Base-by-base conservation (phyloP, 2,329 filamentous ascomycete species). In the Fusarium chaquense region DNA sequence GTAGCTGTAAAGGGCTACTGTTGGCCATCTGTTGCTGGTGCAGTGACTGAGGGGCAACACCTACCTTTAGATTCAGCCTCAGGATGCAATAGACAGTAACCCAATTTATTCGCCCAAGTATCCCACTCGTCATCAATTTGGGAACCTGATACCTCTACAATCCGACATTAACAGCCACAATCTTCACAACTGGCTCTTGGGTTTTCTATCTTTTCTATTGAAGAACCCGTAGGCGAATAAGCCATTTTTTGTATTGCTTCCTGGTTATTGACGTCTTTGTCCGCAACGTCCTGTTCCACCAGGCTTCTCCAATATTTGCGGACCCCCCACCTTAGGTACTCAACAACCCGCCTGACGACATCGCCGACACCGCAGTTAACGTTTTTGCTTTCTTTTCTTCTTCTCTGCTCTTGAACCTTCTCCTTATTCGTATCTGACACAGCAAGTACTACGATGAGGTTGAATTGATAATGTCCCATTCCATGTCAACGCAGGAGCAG, bases 401-500 rank as follows among this genome's bases (percentile, higher is more conserved):
- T 22, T 26, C 22, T 36, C 33, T 51, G 10, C 9, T 28, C 24
- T 24, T 40, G 24, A n/a, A 6, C 35, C 44, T 62, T 56, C 38
- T 43, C 36, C 49, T 51, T 40, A 30, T 36, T 45, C 58, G 22
- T 38, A 47, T 35, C 36, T 28, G 28, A 30, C 36, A 38, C 47
- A 54, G 30, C 47, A 38, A 62, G 61, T 57, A 53, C 52, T 72
- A 77, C 62, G 53, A 78, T 77, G 77, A 76, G 46, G 70, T 47
- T 60, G 51, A 45, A 35, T 53, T 78, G 72, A 79, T 20, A 28
- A 89, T 89, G 87, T 85, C 86, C 68, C 75, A 81, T 67, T 69
- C 79, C 56, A 85, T 89, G 83, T 86, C 87, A 69, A 89, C 87
- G 20, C 88, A 89, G 78, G 94, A 97, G 85, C 90, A 87, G 82